Base-by-base conservation (phyloP, 1,139 yeast species). In the Hansenula anomala region DNA sequence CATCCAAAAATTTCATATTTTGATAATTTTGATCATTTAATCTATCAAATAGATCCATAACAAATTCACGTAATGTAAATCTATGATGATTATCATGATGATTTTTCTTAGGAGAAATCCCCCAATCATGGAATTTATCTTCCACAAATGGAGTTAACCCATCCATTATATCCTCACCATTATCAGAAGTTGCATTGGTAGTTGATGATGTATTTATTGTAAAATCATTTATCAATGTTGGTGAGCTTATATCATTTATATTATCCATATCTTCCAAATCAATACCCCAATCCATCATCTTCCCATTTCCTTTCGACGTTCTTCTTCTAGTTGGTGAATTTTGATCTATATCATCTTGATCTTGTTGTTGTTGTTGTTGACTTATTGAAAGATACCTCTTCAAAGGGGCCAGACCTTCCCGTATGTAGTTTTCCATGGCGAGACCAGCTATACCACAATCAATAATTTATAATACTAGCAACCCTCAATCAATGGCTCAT, bases 1-100 rank as follows among this genome's bases (percentile, higher is more conserved):
- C 65, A 40, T 71, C 77, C 33, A 66, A 46, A 47, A 71, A 71
- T 11, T 41, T 48, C 5, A 15, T 18, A n/a, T 24, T 29, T 17
- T 24, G 29, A 22, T 29, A 17, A 4, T n/a, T 25, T 14, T 28
- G 30, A 24, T 35, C 37, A 14, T 23, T 6, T 23, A 23, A n/a
- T n/a, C n/a, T n/a, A n/a, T n/a, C n/a, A n/a, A n/a, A n/a, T n/a
- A n/a, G n/a, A n/a, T n/a, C n/a, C n/a, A n/a, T n/a, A n/a, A n/a
- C n/a, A n/a, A n/a, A n/a, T n/a, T n/a, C n/a, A n/a, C n/a, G n/a
- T n/a, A n/a, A n/a, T n/a, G n/a, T n/a, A n/a, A n/a, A n/a, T n/a
- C n/a, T n/a, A n/a, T n/a, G n/a, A n/a, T n/a, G n/a, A n/a, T n/a
- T n/a, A n/a, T n/a, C n/a, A n/a, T n/a, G n/a, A 8, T 23, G 25